Evolutionary conservation across 176 grass and related monocot genomes (phyloP).

Genomic region (Cymbopogon citratus): DNA sequence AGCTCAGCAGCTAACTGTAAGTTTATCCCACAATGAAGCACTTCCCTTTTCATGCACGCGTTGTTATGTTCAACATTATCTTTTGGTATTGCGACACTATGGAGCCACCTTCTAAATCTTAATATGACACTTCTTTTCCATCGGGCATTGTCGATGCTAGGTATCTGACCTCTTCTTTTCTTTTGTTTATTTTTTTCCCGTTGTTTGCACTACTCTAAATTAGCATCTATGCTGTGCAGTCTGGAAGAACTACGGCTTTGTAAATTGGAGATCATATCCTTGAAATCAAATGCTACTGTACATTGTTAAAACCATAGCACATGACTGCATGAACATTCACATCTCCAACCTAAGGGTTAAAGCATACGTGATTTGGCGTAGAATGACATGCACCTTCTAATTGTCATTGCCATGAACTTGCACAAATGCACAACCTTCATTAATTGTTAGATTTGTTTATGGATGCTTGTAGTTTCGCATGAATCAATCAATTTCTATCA

Average conservation of each 20-base stretch:
- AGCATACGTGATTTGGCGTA: neutral
- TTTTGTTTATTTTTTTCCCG: neutral
- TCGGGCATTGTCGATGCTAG: neutral
- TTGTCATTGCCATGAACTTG: conserved; percentile 17
- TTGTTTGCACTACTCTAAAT: neutral
- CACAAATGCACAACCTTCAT: neutral
- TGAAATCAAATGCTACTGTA: neutral
- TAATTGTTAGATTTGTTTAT: conserved; percentile 3
- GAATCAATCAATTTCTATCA: conserved; percentile 32
- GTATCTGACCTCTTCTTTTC: neutral
- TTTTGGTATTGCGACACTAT: neutral
- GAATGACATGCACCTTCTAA: neutral
- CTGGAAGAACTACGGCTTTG: neutral
- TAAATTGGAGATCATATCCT: neutral
- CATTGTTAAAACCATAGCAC: neutral
- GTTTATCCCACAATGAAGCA: conserved; percentile 25
- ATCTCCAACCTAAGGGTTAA: neutral
- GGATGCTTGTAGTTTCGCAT: neutral
- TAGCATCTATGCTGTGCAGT: neutral
- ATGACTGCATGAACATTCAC: neutral
- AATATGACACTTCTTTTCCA: neutral
- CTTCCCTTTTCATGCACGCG: conserved; percentile 18
- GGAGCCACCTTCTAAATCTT: neutral
- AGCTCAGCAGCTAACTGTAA: conserved; percentile 73
- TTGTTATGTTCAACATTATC: neutral